Base-by-base conservation (phyloP, 176 grass and related monocot species). In the Phragmites australis region DNA sequence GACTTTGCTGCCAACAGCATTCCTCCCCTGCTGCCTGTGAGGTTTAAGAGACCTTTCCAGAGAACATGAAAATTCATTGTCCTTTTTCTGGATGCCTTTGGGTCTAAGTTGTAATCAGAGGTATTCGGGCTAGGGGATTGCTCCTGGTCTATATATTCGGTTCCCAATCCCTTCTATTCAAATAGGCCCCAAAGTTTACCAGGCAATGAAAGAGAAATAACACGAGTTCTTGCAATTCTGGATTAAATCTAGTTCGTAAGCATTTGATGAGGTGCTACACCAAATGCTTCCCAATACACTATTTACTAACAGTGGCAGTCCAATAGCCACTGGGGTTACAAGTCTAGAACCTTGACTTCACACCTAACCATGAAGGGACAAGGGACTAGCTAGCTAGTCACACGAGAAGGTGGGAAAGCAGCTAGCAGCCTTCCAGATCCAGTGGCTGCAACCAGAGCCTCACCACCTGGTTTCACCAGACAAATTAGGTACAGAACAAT, bases 401-500 rank as follows among this genome's bases (percentile, higher is more conserved):
- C 42, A 17, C 15, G 29, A 10, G 14, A 34, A 52, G 9, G 32
- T 29, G 43, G 27, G 18, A 53, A 65, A 25, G 14, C 32, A 66
- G 34, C 34, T 37, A 14, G 45, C 23, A 44, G 19, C 30, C 47
- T 53, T 52, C 8, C 29, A 62, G n/a, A 61, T 78, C 21, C 16
- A 66, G 6, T 32, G 9, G n/a, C 46, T 22, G 67, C 48, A 54
- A 27, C 21, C 40, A 12, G 18, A 64, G 40, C 23, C 54, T 31
- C 12, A 68, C 4, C 16, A 23, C 19, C 27, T 46, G 19, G 44
- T 72, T 65, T 65, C 34, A 44, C 32, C 48, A 39, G 14, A 45
- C 45, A 80, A 73, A 53, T 58, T 46, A 43, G 42, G 48, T 66
- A 37, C 39, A 23, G 27, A 68, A 58, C 62, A 75, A 86, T 74